Evolutionary conservation across 352 stramenopile genomes (phyloP).

Genomic region (Pythium periplocum): DNA sequence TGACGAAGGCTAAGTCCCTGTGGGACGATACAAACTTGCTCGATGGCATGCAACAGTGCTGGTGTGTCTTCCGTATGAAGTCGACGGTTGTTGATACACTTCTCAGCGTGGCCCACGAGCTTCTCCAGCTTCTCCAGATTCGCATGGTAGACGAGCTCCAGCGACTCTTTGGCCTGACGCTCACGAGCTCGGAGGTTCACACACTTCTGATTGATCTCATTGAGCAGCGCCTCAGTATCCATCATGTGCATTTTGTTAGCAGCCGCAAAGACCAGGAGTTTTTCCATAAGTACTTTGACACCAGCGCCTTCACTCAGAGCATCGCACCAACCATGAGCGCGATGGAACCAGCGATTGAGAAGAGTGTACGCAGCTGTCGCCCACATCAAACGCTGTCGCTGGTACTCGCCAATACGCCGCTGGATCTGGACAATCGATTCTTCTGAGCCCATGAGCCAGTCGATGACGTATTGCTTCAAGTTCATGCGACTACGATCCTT

Average conservation of each 20-base stretch:
- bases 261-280: slow-evolving; percentile 48
- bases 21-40: slow-evolving; percentile 58
- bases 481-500: slow-evolving; percentile 36
- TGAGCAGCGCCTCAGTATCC: slow-evolving; percentile 46
- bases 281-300: slow-evolving; percentile 52
- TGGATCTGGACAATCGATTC: slow-evolving; percentile 40
- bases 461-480: slow-evolving; percentile 40
- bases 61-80: slow-evolving; percentile 66
- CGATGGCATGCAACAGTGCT: slow-evolving; percentile 50
- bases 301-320: slow-evolving; percentile 44
- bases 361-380: slow-evolving; percentile 52
- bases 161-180: slow-evolving; percentile 26
- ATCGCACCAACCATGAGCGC: slow-evolving; percentile 63
- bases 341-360: slow-evolving; percentile 58
- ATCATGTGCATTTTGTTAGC: slow-evolving; percentile 81
- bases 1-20: slow-evolving; percentile 36
- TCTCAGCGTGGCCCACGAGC: slow-evolving; percentile 46
- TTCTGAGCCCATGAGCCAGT: slow-evolving; percentile 62
- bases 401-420: slow-evolving; percentile 35
- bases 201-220: slow-evolving; percentile 62
- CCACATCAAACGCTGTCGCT: slow-evolving; percentile 50
- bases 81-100: slow-evolving; percentile 71
- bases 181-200: slow-evolving; percentile 41
- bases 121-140: slow-evolving; percentile 45
- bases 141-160: slow-evolving; percentile 32